These are phyloP conservation scores for Blastocystis sp. DNA, from an alignment of 352 stramenopile species.

Conservation along the genomic window DNA sequence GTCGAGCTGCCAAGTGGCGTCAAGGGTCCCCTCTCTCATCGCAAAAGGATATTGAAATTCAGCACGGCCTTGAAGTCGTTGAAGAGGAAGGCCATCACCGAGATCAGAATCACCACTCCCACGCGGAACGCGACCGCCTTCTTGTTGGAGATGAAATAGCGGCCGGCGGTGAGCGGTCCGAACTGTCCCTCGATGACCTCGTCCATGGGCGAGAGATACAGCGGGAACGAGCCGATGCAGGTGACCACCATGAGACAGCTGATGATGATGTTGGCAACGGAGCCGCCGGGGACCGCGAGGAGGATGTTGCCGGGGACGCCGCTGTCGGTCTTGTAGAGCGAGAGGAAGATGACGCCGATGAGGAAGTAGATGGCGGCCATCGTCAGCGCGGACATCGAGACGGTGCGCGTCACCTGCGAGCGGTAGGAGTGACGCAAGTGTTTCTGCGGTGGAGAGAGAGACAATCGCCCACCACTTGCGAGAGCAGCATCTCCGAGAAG, in stretches of 20 bases:
- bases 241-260: conserved; percentile 34
- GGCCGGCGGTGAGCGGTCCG: not conserved
- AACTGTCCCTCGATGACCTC: conserved; percentile 18
- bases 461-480: not conserved
- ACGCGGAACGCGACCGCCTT: not conserved
- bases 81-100: conserved; percentile 6
- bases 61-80: conserved; percentile 3
- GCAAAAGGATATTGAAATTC: conserved; percentile 54
- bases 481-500: conserved; percentile 17
- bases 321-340: conserved; percentile 4
- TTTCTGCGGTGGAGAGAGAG: not conserved
- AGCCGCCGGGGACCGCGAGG: not conserved
- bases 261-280: conserved; percentile 13
- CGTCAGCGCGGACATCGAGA: not conserved
- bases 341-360: conserved; percentile 29
- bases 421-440: conserved; percentile 4
- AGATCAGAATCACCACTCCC: not conserved
- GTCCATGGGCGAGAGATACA: conserved; percentile 14
- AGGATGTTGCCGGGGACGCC: conserved; percentile 27
- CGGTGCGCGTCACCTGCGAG: not conserved
- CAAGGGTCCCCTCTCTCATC: not conserved
- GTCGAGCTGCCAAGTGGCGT: conserved; percentile 27
- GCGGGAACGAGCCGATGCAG: conserved; percentile 34
- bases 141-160: not conserved
- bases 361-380: conserved; percentile 32